These are phyloP conservation scores for Thinopyrum elongatum DNA, from an alignment of 176 grass and related monocot genomes.

Conservation along the genomic window DNA sequence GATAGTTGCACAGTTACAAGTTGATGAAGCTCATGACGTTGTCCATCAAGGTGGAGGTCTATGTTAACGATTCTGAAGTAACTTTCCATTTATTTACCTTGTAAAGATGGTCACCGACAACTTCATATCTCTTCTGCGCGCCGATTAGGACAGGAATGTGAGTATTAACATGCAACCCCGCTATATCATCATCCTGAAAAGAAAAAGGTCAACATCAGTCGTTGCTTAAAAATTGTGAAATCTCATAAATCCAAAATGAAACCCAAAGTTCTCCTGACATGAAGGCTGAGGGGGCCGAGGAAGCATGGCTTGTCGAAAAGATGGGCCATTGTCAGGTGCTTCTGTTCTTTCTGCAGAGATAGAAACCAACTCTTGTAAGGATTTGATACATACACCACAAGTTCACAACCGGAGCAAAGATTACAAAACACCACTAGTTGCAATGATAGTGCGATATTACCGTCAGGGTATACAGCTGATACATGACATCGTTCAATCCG, in stretches of 20 bases:
- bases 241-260: not conserved
- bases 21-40: not conserved
- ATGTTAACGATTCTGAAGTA: not conserved
- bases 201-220: not conserved
- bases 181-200: slow-evolving; percentile 78
- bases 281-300: slow-evolving; percentile 76
- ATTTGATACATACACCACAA: not conserved
- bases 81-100: slow-evolving; percentile 61
- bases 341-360: slow-evolving; percentile 66
- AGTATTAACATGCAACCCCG: slow-evolving; percentile 76
- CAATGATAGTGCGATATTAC: slow-evolving; percentile 29
- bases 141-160: slow-evolving; percentile 78
- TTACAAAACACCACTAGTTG: not conserved
- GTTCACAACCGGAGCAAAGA: not conserved
- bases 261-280: slow-evolving; percentile 42
- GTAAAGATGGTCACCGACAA: slow-evolving; percentile 81
- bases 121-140: slow-evolving; percentile 75
- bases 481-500: slow-evolving; percentile 84
- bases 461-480: slow-evolving; percentile 74
- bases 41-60: not conserved
- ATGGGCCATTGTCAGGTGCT: slow-evolving; percentile 86
- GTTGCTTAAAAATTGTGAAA: not conserved
- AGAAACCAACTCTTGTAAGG: not conserved
- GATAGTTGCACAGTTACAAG: not conserved
- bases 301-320: slow-evolving; percentile 96